phyloP scores from a whole-genome alignment of 148 eudicot species.

The Talinum fruticosum region DNA sequence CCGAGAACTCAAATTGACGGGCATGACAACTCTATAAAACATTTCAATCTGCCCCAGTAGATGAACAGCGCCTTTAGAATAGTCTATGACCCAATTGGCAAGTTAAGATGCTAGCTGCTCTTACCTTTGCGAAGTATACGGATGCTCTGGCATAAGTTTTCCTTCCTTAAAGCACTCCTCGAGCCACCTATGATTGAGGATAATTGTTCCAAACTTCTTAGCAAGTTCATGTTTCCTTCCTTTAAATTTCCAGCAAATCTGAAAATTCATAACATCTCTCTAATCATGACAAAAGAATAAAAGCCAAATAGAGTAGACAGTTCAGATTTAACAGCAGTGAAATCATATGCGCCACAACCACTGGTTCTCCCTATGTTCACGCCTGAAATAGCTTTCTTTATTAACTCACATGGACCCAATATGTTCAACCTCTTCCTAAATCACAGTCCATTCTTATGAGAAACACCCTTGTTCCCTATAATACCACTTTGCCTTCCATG shows the following conservation, averaged over 20 bases:
- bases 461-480: background rate
- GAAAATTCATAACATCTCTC: conserved; percentile 5
- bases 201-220: conserved; percentile 44
- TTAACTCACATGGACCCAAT: background rate
- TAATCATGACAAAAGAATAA: background rate
- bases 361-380: background rate
- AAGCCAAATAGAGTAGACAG: background rate
- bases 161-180: conserved; percentile 72
- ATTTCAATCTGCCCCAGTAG: background rate
- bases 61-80: background rate
- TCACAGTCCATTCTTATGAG: background rate
- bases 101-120: background rate
- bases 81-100: background rate
- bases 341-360: background rate
- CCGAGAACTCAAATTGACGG: background rate
- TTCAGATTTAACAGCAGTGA: background rate
- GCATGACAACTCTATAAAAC: background rate
- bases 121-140: conserved; percentile 62
- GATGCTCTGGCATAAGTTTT: conserved; percentile 59
- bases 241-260: conserved; percentile 87
- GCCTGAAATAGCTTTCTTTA: background rate
- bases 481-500: background rate
- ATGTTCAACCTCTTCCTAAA: background rate
- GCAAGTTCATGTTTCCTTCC: conserved; percentile 76
- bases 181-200: conserved; percentile 85